Percentiles rank a stretch among this genome's conserved stretches.
phyloP scores from a whole-genome alignment of 225 moss, liverwort and hornwort genomes.

The Thuidium tamariscinum region DNA sequence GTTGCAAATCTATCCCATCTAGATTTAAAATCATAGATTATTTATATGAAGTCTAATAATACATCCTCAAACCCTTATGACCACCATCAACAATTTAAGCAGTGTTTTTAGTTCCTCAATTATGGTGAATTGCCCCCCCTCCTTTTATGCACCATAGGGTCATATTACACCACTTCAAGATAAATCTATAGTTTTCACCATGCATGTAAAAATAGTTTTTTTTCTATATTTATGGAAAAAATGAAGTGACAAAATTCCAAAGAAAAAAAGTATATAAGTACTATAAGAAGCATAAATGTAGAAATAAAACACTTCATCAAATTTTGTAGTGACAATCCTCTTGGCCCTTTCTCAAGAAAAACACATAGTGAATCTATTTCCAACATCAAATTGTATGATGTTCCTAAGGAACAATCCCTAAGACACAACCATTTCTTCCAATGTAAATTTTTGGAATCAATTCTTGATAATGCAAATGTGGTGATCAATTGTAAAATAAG shows the following conservation, averaged over 20 bases:
- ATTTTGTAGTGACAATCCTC: rapidly evolving
- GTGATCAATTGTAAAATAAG: rapidly evolving
- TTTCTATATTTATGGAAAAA: no score
- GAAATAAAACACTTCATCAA: not conserved
- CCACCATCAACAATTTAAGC: no score
- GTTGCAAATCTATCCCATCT: not conserved
- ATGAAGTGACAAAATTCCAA: rapidly evolving
- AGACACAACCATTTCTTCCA: rapidly evolving
- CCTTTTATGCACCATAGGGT: not conserved
- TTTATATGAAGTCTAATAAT: rapidly evolving
- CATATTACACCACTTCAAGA: no score
- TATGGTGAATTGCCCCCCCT: not conserved
- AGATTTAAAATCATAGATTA: not conserved
- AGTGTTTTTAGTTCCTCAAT: not conserved
- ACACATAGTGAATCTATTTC: rapidly evolving
- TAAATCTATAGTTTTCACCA: not conserved
- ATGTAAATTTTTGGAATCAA: rapidly evolving
- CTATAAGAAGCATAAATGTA: not conserved
- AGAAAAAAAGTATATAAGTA: not conserved
- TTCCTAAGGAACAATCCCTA: rapidly evolving
- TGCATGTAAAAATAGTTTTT: no score
- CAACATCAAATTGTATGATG: rapidly evolving
- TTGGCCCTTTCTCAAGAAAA: rapidly evolving
- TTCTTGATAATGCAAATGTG: not conserved
- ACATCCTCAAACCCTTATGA: rapidly evolving